Evolutionary conservation across 805 yeast species (phyloP).

Genomic region (Yamadazyma insecticola): DNA sequence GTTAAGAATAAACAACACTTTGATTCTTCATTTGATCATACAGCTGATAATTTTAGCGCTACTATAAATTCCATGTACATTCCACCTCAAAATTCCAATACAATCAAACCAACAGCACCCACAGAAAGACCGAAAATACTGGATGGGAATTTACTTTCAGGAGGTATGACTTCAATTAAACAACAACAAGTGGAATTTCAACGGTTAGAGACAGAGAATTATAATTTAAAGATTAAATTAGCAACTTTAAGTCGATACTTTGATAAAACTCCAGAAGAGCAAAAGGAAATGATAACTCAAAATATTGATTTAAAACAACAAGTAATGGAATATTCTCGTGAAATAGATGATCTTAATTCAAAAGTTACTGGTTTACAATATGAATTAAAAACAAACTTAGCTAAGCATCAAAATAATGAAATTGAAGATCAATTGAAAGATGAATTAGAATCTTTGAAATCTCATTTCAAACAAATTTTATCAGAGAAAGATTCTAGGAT

Average conservation of each 20-base stretch:
- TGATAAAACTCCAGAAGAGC: slow-evolving; percentile 40
- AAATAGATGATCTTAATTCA: slow-evolving; percentile 7
- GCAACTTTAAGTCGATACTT: slow-evolving; percentile 37
- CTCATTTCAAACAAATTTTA: slow-evolving; percentile 2
- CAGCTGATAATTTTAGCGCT: slow-evolving; percentile 13
- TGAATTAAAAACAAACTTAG: not conserved
- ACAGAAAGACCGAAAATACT: not conserved
- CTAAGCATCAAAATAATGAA: not conserved
- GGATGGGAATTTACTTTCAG: slow-evolving; percentile 6
- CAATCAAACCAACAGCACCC: not conserved
- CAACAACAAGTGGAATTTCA: slow-evolving; percentile 17
- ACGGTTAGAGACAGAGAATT: slow-evolving; percentile 37
- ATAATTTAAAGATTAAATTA: slow-evolving; percentile 39
- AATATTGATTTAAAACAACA: slow-evolving; percentile 32
- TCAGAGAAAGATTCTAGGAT: slow-evolving; percentile 2
- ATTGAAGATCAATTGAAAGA: slow-evolving; percentile 2
- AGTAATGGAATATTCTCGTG: slow-evolving; percentile 13
- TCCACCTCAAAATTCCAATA: not conserved
- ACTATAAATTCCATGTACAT: slow-evolving; percentile 9
- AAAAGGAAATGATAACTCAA: slow-evolving; percentile 30
- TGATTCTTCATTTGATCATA: slow-evolving; percentile 9
- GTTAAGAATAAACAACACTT: slow-evolving; percentile 1
- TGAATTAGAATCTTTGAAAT: slow-evolving; percentile 7
- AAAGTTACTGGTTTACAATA: not conserved
- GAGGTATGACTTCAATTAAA: slow-evolving; percentile 15